Evolutionary conservation across 306 rosid genomes (phyloP), one percentile per base, ranked within the genome.

Genomic region (Bauhinia variegata): DNA sequence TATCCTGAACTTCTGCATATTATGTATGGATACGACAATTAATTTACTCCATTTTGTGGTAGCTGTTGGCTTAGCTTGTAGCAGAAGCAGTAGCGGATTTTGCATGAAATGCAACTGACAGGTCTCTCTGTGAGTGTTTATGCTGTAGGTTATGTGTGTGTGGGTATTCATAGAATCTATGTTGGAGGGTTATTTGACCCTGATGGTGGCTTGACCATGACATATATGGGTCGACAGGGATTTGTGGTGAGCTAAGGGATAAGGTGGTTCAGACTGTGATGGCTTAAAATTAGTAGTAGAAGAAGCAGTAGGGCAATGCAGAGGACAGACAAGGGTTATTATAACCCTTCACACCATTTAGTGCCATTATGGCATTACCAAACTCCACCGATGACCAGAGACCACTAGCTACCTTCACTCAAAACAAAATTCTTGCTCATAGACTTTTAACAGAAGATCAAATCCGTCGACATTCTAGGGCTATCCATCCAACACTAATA

Each of bases 81-180:
- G 28, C 28, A 23, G 28, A 23, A 23, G 28, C n/a, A n/a, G n/a
- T 23, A 23, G 2, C 2, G 28, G 28, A 23, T 23, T 23, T 23
- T 23, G 28, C n/a, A n/a, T n/a, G n/a, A n/a, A n/a, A n/a, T n/a
- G n/a, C 28, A 23, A 48, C 77, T 77, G 77, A 77, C 78, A 64
- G 36, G 71, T 76, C 71, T n/a, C n/a, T 42, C 17, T 71, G 72
- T 49, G 46, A 37, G 55, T 67, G 64, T 51, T 23, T 18, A 13
- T 16, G 54, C n/a, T 49, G 23, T 5, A 32, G 18, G 42, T 18
- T n/a, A n/a, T n/a, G n/a, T 30, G 73, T 66, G 11, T 4, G 50
- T 60, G 63, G 16, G 62, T 63, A 61, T 54, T n/a, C 57, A 75
- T 6, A 44, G 16, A 71, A 38, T 50, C 12, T 48, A 56, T 57